Evolutionary conservation across 495 filamentous ascomycete genomes (phyloP).

Genomic region (Podospora pseudoanserina): DNA sequence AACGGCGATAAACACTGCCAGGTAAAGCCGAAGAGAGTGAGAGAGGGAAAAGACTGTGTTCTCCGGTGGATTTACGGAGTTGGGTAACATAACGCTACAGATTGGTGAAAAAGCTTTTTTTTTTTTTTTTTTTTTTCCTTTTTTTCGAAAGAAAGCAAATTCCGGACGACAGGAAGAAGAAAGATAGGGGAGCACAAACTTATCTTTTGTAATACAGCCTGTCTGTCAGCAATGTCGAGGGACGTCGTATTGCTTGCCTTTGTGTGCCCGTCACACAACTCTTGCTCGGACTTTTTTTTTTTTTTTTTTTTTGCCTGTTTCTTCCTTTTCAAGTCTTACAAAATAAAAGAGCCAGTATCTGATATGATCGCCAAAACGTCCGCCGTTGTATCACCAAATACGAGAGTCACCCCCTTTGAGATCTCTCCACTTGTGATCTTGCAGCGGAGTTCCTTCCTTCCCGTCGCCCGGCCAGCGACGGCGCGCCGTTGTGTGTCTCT

Average conservation of each 20-base stretch:
- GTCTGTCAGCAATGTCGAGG: neutral
- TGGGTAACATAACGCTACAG: neutral
- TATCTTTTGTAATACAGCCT: neutral
- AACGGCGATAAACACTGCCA: neutral
- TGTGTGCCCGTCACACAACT: neutral
- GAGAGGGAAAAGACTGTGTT: neutral
- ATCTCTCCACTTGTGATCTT: constrained; percentile 6
- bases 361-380: neutral
- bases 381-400: neutral
- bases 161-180: neutral
- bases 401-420: neutral
- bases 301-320: neutral
- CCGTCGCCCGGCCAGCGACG: neutral
- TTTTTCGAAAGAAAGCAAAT: neutral
- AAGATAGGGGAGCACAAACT: neutral
- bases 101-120: too few relatives aligned
- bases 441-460: neutral
- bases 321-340: neutral
- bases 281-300: neutral
- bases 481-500: neutral
- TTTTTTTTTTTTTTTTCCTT: too few relatives aligned
- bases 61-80: neutral
- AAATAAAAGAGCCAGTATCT: too few relatives aligned
- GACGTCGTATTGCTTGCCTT: constrained; percentile 3
- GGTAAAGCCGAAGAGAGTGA: neutral